Evolutionary conservation across 139 green algal species (phyloP).

Genomic region (Picochlorum costavermella): DNA sequence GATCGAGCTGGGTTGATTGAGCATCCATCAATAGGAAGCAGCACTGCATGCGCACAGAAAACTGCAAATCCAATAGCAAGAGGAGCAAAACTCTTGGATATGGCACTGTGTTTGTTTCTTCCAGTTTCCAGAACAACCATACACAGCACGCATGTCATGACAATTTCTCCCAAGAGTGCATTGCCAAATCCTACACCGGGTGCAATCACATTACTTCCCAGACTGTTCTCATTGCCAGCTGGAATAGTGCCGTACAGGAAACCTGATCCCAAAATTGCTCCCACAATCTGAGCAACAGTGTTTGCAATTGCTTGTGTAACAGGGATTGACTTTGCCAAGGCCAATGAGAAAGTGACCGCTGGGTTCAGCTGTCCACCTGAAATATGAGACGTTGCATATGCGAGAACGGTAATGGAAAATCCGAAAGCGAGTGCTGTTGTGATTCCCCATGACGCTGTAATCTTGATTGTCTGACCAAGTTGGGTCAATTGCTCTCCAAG

Average conservation of each 20-base stretch:
- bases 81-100: constrained; percentile 8
- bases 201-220: constrained; percentile 17
- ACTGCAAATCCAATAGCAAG: constrained; percentile 35
- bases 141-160: constrained; percentile 25
- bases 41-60: constrained; percentile 27
- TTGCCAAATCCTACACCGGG: constrained; percentile 20
- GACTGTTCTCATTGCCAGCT: not conserved
- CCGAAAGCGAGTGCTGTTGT: constrained; percentile 29
- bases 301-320: constrained; percentile 16
- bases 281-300: constrained; percentile 23
- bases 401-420: constrained; percentile 31
- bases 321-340: not conserved
- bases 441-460: constrained; percentile 7
- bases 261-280: constrained; percentile 26
- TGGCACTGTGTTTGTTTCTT: constrained; percentile 10
- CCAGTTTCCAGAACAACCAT: constrained; percentile 25
- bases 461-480: not conserved
- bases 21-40: constrained; percentile 29
- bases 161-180: constrained; percentile 19
- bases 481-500: not conserved
- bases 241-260: constrained; percentile 24
- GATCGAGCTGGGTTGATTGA: constrained; percentile 43
- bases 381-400: constrained; percentile 24
- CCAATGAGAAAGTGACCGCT: constrained; percentile 19
- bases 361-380: constrained; percentile 21